Evolutionary conservation across 2,329 filamentous ascomycete species (phyloP).

Genomic region (Sporothrix variecibatus): DNA sequence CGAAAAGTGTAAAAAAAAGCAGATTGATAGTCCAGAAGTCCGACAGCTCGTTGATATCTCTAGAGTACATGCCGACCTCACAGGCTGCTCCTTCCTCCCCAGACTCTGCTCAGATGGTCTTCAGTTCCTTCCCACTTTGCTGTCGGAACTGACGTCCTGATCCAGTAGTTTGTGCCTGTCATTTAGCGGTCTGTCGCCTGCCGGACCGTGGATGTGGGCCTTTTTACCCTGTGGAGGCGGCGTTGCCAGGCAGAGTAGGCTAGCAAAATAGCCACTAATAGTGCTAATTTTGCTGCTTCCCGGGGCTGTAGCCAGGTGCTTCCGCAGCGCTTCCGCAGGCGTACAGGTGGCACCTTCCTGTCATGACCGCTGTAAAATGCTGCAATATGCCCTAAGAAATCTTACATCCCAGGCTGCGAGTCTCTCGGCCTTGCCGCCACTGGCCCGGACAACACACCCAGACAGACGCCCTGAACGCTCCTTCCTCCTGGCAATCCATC

Average conservation of each 20-base stretch:
- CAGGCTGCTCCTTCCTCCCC: background rate
- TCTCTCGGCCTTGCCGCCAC: background rate
- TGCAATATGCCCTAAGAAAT: background rate
- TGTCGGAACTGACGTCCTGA: conserved; percentile 1
- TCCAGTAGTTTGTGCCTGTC: background rate
- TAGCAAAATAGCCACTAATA: background rate
- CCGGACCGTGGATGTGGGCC: background rate
- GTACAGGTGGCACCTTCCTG: background rate
- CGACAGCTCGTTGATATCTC: background rate
- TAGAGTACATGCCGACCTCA: background rate
- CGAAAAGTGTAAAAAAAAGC: background rate
- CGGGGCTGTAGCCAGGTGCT: background rate
- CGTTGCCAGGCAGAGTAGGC: background rate
- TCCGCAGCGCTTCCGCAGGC: conserved; percentile 1
- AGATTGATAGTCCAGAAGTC: background rate
- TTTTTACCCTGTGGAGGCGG: background rate
- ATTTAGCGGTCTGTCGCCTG: background rate
- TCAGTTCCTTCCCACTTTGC: background rate
- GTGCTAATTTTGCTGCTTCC: background rate
- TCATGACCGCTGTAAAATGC: background rate
- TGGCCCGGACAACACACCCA: background rate
- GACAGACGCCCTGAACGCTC: background rate
- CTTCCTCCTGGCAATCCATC: background rate
- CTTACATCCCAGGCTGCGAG: no score
- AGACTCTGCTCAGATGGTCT: background rate